phyloP scores from a whole-genome alignment of 179 eudicot genomes.

The Sideroxylon spinosum region DNA sequence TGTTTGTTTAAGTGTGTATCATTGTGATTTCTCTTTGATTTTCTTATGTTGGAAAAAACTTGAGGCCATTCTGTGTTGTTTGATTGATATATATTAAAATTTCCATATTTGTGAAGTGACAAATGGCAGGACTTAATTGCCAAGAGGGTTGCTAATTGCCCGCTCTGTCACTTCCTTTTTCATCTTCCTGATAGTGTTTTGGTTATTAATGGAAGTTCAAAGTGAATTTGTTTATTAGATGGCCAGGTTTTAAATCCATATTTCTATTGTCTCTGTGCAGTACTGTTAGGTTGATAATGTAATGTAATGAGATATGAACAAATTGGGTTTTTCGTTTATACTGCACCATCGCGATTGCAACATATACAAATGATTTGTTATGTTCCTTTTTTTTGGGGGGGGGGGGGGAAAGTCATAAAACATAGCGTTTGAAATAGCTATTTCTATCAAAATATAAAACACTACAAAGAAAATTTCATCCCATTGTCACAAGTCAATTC shows the following conservation, averaged over 20 bases:
- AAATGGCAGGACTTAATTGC: slow-evolving; percentile 5
- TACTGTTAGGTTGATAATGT: too few relatives aligned
- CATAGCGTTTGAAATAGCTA: too few relatives aligned
- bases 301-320: too few relatives aligned
- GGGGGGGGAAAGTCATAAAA: too few relatives aligned
- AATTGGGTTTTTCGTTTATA: too few relatives aligned
- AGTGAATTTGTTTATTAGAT: not conserved
- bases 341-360: too few relatives aligned
- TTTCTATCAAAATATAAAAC: too few relatives aligned
- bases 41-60: slow-evolving; percentile 7
- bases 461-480: too few relatives aligned
- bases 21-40: slow-evolving; percentile 12
- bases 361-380: too few relatives aligned
- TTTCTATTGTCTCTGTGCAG: not conserved
- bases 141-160: not conserved
- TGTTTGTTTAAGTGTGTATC: slow-evolving; percentile 7
- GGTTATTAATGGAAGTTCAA: not conserved
- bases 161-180: not conserved
- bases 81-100: not conserved
- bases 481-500: too few relatives aligned
- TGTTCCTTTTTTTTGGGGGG: too few relatives aligned
- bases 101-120: not conserved
- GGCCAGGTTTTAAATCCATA: too few relatives aligned
- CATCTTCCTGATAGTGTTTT: not conserved
- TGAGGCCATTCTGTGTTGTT: slow-evolving; percentile 4